phyloP scores from a whole-genome alignment of 1,284 basidiomycete species.

The Leccinum subrobustum region DNA sequence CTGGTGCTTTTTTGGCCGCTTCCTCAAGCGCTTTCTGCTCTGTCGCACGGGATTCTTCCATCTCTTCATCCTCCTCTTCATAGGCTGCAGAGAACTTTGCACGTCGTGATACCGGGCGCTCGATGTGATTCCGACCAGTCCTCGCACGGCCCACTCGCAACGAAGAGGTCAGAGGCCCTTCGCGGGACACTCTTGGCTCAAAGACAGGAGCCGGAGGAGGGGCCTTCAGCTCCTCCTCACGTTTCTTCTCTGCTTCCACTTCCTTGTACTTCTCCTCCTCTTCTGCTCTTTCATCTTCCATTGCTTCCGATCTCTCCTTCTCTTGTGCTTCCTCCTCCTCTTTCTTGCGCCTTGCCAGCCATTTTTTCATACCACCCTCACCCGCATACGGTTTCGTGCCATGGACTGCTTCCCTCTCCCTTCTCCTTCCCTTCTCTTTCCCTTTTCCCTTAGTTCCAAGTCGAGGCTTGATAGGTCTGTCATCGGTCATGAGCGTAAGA shows the following conservation, averaged over 20 bases:
- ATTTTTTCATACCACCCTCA: constrained; percentile 70
- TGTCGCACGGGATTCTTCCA: constrained; percentile 43
- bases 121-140: constrained; percentile 51
- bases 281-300: constrained; percentile 35
- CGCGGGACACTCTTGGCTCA: constrained; percentile 20
- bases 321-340: constrained; percentile 36
- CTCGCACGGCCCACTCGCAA: constrained; percentile 64
- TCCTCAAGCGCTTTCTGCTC: constrained; percentile 49
- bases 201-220: constrained; percentile 25
- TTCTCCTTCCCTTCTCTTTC: constrained; percentile 34
- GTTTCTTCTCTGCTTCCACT: constrained; percentile 24
- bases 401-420: constrained; percentile 37
- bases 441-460: constrained; percentile 33
- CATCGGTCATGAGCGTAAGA: constrained; percentile 60
- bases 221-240: constrained; percentile 22
- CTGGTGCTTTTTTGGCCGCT: constrained; percentile 50
- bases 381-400: constrained; percentile 71
- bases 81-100: constrained; percentile 66
- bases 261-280: constrained; percentile 20
- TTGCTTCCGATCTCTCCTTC: constrained; percentile 33
- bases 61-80: constrained; percentile 56
- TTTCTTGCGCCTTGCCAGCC: constrained; percentile 53
- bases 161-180: constrained; percentile 45
- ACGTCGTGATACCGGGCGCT: constrained; percentile 41
- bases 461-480: constrained; percentile 37